Conservation (phyloP, 1,139 yeast species). For the Geotrichum candidum region DNA sequence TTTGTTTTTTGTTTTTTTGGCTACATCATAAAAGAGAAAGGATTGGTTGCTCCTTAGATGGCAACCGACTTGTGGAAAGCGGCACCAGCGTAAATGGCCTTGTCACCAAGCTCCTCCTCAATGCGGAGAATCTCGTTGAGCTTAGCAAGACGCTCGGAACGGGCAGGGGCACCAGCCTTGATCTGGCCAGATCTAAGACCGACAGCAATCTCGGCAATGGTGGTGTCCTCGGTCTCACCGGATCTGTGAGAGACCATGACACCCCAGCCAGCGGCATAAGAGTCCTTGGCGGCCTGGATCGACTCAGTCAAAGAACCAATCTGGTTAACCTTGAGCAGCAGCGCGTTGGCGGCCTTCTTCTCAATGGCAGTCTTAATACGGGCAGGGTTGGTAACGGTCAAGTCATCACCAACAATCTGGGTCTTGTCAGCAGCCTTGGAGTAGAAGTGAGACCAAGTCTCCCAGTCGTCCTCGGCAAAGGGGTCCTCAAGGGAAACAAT, state of each 20-base stretch:
- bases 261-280: conserved; percentile 93
- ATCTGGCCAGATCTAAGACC: conserved; percentile 97
- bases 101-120: conserved; percentile 94
- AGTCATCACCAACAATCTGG: conserved; percentile 94
- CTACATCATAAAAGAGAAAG: background rate
- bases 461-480: conserved; percentile 99
- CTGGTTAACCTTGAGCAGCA: conserved; percentile 86
- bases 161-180: conserved; percentile 99
- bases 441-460: conserved; percentile 86
- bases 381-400: conserved; percentile 93
- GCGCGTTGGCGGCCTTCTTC: conserved; percentile 87
- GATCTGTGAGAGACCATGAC: conserved; percentile 97
- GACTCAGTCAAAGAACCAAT: conserved; percentile 90
- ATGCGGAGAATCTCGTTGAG: conserved; percentile 88
- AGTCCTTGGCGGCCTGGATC: conserved; percentile 85
- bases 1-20: too few species aligned
- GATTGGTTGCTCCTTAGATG: conserved; percentile 18
- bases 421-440: conserved; percentile 54
- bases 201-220: conserved; percentile 93
- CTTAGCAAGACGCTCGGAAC: conserved; percentile 98
- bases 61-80: conserved; percentile 53
- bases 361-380: conserved; percentile 93
- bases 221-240: conserved; percentile 98
- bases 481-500: conserved; percentile 97
- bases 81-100: conserved; percentile 90